Percentiles rank a stretch among this genome's conserved stretches.
These are phyloP conservation scores for Coniochaeta ligniaria DNA, from an alignment of 2,329 filamentous ascomycete species.

Conservation along the genomic window DNA sequence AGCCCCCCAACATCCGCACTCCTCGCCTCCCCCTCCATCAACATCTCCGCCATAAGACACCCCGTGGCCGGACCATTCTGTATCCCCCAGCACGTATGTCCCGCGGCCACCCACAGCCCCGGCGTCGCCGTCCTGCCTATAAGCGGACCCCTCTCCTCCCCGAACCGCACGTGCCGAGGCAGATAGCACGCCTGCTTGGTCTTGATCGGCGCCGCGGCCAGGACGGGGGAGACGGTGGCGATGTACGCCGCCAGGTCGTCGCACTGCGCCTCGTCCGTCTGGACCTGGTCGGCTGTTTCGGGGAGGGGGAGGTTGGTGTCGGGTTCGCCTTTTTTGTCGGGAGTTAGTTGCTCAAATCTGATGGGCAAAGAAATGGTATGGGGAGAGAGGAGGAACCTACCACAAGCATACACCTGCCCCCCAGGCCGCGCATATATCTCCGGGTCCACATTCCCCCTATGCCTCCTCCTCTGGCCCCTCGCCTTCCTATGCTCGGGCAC, in stretches of 20 bases:
- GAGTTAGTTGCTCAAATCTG: too few species aligned
- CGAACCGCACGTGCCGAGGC: slow-evolving; percentile 61
- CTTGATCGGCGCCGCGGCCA: slow-evolving; percentile 63
- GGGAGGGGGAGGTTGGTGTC: slow-evolving; percentile 72
- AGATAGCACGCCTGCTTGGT: slow-evolving; percentile 88
- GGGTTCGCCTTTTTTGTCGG: slow-evolving; percentile 52
- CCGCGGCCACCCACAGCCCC: slow-evolving; percentile 74
- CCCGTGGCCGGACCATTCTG: slow-evolving; percentile 90
- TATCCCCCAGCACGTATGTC: slow-evolving; percentile 97
- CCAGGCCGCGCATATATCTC: slow-evolving; percentile 92
- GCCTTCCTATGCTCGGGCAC: slow-evolving; percentile 40
- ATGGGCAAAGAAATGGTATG: too few species aligned
- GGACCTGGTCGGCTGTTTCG: slow-evolving; percentile 64
- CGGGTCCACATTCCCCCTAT: slow-evolving; percentile 62
- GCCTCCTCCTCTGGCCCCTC: slow-evolving; percentile 42
- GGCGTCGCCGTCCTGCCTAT: slow-evolving; percentile 68
- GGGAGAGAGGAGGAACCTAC: slow-evolving; percentile 29
- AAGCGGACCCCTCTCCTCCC: slow-evolving; percentile 61
- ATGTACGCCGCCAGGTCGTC: slow-evolving; percentile 83
- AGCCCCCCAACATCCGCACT: slow-evolving; percentile 61
- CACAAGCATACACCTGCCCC: slow-evolving; percentile 88
- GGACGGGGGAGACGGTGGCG: slow-evolving; percentile 52
- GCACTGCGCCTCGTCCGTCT: slow-evolving; percentile 68
- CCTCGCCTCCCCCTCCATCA: slow-evolving; percentile 64
- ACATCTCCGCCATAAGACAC: slow-evolving; percentile 70